Conservation (phyloP, 495 filamentous ascomycete species). For the Saxophila tyrrhenica region DNA sequence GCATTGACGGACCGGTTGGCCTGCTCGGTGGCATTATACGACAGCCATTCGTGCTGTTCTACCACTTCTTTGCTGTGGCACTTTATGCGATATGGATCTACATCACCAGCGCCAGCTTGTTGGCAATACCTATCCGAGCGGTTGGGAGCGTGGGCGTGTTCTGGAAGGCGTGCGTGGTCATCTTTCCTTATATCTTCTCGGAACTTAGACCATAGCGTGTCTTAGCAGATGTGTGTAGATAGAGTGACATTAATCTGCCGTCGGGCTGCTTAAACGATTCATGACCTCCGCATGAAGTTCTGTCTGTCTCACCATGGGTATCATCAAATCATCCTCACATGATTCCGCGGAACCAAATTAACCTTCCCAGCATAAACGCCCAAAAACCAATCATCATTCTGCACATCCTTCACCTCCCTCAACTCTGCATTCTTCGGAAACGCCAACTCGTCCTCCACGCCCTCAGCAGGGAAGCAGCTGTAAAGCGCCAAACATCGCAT, state of each 20-base stretch:
- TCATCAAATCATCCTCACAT: constrained; percentile 37
- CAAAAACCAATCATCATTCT: constrained; percentile 74
- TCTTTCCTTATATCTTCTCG: constrained; percentile 69
- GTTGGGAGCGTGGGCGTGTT: constrained; percentile 57
- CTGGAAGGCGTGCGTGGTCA: constrained; percentile 78
- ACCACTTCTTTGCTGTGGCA: constrained; percentile 90
- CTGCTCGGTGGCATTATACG: constrained; percentile 76
- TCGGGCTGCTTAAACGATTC: no score
- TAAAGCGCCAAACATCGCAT: constrained; percentile 51
- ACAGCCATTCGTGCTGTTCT: constrained; percentile 66
- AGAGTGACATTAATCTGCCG: not conserved
- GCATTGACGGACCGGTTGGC: constrained; percentile 64
- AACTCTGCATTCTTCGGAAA: constrained; percentile 79
- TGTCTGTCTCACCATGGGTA: not conserved
- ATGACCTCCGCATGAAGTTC: no score
- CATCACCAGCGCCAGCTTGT: constrained; percentile 41
- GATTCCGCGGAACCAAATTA: constrained; percentile 65
- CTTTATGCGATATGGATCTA: constrained; percentile 79
- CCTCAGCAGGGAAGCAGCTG: constrained; percentile 57
- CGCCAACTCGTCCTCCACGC: constrained; percentile 56
- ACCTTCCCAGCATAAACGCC: constrained; percentile 65
- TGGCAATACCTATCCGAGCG: constrained; percentile 48
- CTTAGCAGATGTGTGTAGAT: no score
- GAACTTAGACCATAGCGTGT: constrained; percentile 35
- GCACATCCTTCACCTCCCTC: constrained; percentile 61